phyloP scores from a whole-genome alignment of 2,329 filamentous ascomycete species.

The Sporothrix dimorphospora region DNA sequence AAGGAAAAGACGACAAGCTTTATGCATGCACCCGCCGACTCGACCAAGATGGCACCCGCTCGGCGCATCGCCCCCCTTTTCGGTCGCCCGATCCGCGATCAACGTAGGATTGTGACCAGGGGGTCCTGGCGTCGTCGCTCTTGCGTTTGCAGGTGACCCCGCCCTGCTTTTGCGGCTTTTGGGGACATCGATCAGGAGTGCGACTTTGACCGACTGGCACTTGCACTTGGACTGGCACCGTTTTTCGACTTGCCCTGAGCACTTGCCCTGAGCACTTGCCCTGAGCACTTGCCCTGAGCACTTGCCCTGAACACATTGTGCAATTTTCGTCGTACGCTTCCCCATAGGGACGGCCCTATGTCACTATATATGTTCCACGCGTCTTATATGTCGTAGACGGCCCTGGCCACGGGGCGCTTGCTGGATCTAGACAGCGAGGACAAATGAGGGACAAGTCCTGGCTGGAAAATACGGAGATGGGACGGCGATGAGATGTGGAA shows the following conservation, averaged over 20 bases:
- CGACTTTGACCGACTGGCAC: no score
- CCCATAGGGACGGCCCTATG: slow-evolving; percentile 5
- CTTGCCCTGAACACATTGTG: not conserved
- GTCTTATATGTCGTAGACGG: not conserved
- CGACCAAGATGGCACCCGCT: not conserved
- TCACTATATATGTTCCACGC: not conserved
- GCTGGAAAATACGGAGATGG: not conserved
- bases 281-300: not conserved
- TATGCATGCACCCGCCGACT: not conserved
- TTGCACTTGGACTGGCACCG: not conserved
- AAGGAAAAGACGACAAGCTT: not conserved
- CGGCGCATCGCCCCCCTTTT: slow-evolving; percentile 15
- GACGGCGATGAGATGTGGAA: not conserved
- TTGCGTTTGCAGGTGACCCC: not conserved
- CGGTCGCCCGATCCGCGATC: slow-evolving; percentile 18
- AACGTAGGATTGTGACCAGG: slow-evolving; percentile 17
- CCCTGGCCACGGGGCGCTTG: not conserved
- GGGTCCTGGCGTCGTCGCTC: not conserved
- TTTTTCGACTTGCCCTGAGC: not conserved
- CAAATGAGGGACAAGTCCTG: not conserved
- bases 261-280: not conserved
- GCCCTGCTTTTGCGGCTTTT: not conserved
- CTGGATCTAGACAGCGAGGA: not conserved
- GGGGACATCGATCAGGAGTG: not conserved
- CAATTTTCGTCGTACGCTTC: not conserved